These are phyloP conservation scores for Pezicula neosporulosa DNA, from an alignment of 2,329 filamentous ascomycete species.

Conservation along the genomic window DNA sequence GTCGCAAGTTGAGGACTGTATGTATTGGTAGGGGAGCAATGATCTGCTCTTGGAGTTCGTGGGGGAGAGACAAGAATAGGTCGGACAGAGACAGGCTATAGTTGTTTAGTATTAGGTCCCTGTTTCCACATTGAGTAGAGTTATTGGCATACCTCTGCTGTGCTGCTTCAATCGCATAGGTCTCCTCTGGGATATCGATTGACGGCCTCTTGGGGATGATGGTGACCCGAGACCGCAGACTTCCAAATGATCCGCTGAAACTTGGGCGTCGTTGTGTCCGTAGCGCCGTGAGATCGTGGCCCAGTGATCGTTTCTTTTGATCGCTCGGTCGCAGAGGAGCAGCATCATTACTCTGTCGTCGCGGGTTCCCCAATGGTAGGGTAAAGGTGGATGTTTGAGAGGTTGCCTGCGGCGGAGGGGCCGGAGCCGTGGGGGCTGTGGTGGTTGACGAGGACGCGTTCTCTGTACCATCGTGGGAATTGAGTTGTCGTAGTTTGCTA, in stretches of 20 bases:
- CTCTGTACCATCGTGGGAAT: slow-evolving; percentile 35
- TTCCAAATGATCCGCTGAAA: slow-evolving; percentile 27
- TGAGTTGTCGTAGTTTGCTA: slow-evolving; percentile 55
- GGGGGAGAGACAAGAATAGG: slow-evolving; percentile 55
- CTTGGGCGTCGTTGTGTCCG: slow-evolving; percentile 27
- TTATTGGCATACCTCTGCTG: slow-evolving; percentile 6
- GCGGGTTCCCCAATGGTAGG: slow-evolving; percentile 22
- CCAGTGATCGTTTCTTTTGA: slow-evolving; percentile 29
- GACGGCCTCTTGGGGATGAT: slow-evolving; percentile 23
- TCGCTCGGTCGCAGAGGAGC: slow-evolving; percentile 21
- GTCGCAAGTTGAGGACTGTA: slow-evolving; percentile 55
- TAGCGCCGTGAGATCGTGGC: slow-evolving; percentile 26
- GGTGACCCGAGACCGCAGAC: slow-evolving; percentile 25
- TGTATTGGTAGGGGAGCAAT: slow-evolving; percentile 57
- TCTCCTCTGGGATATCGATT: slow-evolving; percentile 24
- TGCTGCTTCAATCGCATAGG: slow-evolving; percentile 18
- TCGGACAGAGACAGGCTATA: slow-evolving; percentile 45
- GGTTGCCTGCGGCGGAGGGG: slow-evolving; percentile 3
- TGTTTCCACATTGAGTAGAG: too few relatives aligned
- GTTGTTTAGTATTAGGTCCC: background rate
- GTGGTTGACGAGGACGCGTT: slow-evolving; percentile 29
- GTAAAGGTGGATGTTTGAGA: slow-evolving; percentile 22
- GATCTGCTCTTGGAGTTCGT: slow-evolving; percentile 61
- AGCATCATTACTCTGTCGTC: slow-evolving; percentile 19
- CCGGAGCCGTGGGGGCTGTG: slow-evolving; percentile 2